These are phyloP conservation scores for Candida berthetii DNA, from an alignment of 805 yeast genomes.

Conservation along the genomic window DNA sequence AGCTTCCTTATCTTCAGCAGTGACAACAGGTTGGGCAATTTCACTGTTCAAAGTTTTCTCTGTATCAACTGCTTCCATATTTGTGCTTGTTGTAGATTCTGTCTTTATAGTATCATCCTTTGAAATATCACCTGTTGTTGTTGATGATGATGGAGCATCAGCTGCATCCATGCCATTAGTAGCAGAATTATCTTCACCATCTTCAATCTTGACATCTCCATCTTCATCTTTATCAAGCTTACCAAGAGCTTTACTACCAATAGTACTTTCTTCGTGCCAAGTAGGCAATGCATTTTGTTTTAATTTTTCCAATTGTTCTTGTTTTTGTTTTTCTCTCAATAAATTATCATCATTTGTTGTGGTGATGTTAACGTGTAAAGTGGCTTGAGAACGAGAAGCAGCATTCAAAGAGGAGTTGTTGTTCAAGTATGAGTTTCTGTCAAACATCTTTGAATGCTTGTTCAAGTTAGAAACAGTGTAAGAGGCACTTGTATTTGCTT, in stretches of 20 bases:
- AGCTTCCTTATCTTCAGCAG: constrained; percentile 55
- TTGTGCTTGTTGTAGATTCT: not conserved
- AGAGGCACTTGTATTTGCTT: constrained; percentile 60
- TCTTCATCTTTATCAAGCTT: constrained; percentile 47
- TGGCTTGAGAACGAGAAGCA: constrained; percentile 68
- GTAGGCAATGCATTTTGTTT: constrained; percentile 94
- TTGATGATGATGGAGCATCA: constrained; percentile 1
- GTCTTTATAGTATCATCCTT: not conserved
- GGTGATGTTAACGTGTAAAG: constrained; percentile 81
- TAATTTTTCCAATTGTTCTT: constrained; percentile 64
- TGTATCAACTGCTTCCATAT: not conserved
- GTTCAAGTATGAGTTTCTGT: constrained; percentile 27
- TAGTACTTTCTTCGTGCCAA: constrained; percentile 92
- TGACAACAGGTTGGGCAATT: constrained; percentile 14
- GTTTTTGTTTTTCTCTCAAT: constrained; percentile 56
- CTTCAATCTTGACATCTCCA: constrained; percentile 16
- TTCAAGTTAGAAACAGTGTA: constrained; percentile 52
- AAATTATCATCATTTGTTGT: constrained; percentile 80
- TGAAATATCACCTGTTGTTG: not conserved
- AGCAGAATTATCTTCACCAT: not conserved
- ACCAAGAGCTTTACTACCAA: constrained; percentile 61
- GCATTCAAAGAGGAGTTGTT: constrained; percentile 40
- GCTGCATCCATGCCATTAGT: constrained; percentile 1
- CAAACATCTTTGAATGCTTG: constrained; percentile 36
- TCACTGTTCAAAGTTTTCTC: constrained; percentile 5